Conservation (phyloP, 345 rosid species). For the Cardiospermum halicacabum region DNA sequence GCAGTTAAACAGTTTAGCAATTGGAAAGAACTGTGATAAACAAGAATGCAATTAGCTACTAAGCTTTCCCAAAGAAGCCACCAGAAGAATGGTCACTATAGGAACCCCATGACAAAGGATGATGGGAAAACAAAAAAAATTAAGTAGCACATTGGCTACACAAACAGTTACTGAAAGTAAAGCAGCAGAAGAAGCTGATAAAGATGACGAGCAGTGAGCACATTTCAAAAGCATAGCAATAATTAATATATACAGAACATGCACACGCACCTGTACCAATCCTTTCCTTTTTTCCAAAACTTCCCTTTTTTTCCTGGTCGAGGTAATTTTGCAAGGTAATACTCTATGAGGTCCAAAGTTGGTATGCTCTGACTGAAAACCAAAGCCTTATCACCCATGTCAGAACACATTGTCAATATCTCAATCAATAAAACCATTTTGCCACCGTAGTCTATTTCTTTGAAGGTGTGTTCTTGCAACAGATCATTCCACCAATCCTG, state of each 20-base stretch:
- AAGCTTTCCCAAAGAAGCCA: neutral
- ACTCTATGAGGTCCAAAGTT: constrained; percentile 93
- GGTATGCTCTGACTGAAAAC: constrained; percentile 99
- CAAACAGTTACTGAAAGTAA: neutral
- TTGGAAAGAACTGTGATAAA: neutral
- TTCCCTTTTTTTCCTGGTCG: constrained; percentile 71
- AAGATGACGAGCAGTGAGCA: neutral
- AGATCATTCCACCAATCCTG: constrained; percentile 99
- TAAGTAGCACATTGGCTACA: no score
- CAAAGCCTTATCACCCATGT: constrained; percentile 81
- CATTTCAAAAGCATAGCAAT: neutral
- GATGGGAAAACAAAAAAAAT: no score
- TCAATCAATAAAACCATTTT: constrained; percentile 97
- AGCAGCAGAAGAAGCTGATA: neutral
- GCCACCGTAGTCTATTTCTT: constrained; percentile 73
- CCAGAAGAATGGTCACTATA: neutral
- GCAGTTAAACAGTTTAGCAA: neutral
- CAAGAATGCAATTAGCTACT: neutral
- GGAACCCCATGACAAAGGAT: neutral
- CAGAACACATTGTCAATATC: constrained; percentile 70
- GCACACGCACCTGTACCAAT: constrained; percentile 90
- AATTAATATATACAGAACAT: neutral
- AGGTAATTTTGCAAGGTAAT: constrained; percentile 76
- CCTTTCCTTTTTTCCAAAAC: constrained; percentile 93
- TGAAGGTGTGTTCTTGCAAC: constrained; percentile 66